Conservation (phyloP, 2,329 filamentous ascomycete species). For the Metarhizium album region DNA sequence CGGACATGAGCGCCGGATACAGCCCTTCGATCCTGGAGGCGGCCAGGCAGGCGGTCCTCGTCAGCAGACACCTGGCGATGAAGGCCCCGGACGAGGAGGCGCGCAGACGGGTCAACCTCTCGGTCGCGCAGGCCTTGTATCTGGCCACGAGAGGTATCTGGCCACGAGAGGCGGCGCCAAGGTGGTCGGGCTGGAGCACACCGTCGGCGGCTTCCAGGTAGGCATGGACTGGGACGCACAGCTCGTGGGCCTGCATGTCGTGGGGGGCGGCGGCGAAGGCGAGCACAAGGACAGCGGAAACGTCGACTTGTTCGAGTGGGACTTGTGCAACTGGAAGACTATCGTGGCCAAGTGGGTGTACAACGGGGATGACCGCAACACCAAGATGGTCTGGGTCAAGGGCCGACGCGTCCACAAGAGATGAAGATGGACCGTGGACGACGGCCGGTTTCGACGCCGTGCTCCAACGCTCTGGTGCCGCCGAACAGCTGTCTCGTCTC, state of each 20-base stretch:
- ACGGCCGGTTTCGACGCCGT: too few species aligned
- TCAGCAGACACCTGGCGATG: conserved; percentile 62
- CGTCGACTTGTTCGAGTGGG: conserved; percentile 85
- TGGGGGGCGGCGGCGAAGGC: conserved; percentile 22
- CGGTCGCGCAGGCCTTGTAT: conserved; percentile 74
- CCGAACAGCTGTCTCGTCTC: too few species aligned
- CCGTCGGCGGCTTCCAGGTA: conserved; percentile 69
- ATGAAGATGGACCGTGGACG: too few species aligned
- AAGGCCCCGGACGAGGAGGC: conserved; percentile 20
- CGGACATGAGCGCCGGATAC: conserved; percentile 84
- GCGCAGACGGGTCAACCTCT: conserved; percentile 50
- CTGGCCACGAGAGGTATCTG: conserved; percentile 56
- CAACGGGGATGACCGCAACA: conserved; percentile 61
- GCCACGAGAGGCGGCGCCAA: conserved; percentile 68
- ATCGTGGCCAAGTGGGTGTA: conserved; percentile 88
- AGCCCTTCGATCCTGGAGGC: conserved; percentile 69
- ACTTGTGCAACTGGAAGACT: conserved; percentile 61
- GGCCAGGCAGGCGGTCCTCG: conserved; percentile 67
- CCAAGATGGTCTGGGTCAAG: background rate
- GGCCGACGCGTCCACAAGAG: too few species aligned
- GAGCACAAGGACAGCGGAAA: conserved; percentile 37
- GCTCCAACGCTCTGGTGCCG: too few species aligned
- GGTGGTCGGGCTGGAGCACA: conserved; percentile 62
- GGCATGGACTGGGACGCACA: conserved; percentile 91
- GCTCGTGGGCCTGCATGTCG: conserved; percentile 53